These are phyloP conservation scores for Cyclostephanos tholiformis DNA, from an alignment of 108 stramenopile species.

Conservation along the genomic window DNA sequence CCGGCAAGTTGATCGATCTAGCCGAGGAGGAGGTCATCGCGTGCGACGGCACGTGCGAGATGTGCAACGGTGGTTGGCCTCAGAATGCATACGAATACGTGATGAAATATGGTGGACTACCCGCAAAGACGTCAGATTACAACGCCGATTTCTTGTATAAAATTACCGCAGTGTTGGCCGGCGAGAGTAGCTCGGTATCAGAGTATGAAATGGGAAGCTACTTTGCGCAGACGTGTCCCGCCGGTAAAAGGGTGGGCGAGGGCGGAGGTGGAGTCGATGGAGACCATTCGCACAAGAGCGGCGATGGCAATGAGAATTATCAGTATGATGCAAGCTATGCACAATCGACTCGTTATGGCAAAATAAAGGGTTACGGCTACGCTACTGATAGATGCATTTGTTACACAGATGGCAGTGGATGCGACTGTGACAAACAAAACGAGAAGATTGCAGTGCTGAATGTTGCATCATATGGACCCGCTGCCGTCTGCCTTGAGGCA, in stretches of 20 bases:
- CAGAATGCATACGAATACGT: constrained; percentile 88
- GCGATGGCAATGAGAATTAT: constrained; percentile 30
- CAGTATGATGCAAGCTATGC: constrained; percentile 38
- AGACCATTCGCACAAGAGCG: constrained; percentile 24
- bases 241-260: constrained; percentile 41
- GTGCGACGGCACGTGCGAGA: constrained; percentile 75
- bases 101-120: constrained; percentile 79
- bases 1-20: constrained; percentile 65
- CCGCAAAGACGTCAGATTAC: constrained; percentile 57
- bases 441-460: constrained; percentile 80
- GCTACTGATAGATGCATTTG: constrained; percentile 87
- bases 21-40: constrained; percentile 77
- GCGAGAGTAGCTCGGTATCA: constrained; percentile 49
- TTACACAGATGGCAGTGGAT: constrained; percentile 85
- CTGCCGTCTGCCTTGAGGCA: constrained; percentile 86
- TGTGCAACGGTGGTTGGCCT: constrained; percentile 89
- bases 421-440: constrained; percentile 82
- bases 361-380: constrained; percentile 85
- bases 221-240: constrained; percentile 65
- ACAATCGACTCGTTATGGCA: constrained; percentile 59
- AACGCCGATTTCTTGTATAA: constrained; percentile 68
- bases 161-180: constrained; percentile 60
- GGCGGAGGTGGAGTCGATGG: constrained; percentile 26
- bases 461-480: constrained; percentile 84
- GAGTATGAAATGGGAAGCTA: constrained; percentile 57